These are phyloP conservation scores for Anethum foeniculum DNA, from an alignment of 140 eudicot genomes.

Conservation along the genomic window DNA sequence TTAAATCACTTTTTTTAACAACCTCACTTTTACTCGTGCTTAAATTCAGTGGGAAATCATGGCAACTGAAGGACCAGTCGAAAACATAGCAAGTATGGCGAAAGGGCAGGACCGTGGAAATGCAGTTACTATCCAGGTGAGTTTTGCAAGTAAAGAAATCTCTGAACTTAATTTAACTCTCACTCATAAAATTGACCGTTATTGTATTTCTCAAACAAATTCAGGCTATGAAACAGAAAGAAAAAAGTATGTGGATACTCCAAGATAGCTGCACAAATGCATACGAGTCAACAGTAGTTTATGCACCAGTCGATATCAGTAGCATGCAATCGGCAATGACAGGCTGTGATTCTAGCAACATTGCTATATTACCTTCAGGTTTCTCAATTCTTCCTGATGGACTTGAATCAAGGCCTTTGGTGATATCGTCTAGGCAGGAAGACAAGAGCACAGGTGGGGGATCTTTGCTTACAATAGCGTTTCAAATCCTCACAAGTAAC, in stretches of 20 bases:
- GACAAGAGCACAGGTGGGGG: constrained; percentile 65
- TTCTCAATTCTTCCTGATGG: constrained; percentile 93
- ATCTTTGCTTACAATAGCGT: constrained; percentile 72
- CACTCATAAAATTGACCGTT: background rate
- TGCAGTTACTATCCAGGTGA: constrained; percentile 67
- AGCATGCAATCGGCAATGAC: constrained; percentile 77
- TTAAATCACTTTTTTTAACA: background rate
- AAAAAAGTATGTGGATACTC: constrained; percentile 62
- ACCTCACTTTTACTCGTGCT: constrained; percentile 5
- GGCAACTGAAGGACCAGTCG: constrained; percentile 72
- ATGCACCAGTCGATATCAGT: constrained; percentile 59
- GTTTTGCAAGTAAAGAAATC: constrained; percentile 9
- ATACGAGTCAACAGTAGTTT: constrained; percentile 74
- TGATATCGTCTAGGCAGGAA: constrained; percentile 52
- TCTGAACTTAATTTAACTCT: background rate
- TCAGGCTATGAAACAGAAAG: constrained; percentile 65
- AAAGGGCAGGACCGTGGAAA: constrained; percentile 90
- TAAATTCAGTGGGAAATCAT: constrained; percentile 71
- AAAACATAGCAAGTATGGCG: constrained; percentile 58
- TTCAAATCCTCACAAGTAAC: constrained; percentile 66
- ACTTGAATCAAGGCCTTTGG: constrained; percentile 70
- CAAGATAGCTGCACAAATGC: constrained; percentile 78
- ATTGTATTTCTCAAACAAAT: background rate
- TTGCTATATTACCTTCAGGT: constrained; percentile 78
- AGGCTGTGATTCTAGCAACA: constrained; percentile 81